These are phyloP conservation scores for Ophiocordyceps camponoti-saundersi DNA, from an alignment of 2,329 filamentous ascomycete species.

Conservation along the genomic window DNA sequence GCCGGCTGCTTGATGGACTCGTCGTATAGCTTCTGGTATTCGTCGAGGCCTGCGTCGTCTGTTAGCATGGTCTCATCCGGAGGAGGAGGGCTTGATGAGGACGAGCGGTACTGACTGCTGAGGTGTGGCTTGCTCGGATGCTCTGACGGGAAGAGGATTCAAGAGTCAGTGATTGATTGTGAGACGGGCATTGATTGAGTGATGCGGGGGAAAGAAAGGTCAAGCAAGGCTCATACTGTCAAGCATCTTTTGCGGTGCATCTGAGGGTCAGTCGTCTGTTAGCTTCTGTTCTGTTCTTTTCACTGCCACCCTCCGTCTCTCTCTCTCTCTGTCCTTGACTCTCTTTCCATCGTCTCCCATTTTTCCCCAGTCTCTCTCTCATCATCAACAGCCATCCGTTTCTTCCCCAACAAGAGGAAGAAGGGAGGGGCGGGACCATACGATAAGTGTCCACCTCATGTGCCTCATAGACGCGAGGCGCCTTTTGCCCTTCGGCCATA, in stretches of 20 bases:
- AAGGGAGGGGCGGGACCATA: conserved; percentile 19
- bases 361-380: no score
- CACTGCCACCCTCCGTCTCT: background rate
- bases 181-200: conserved; percentile 10
- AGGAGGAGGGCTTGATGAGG: background rate
- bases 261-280: conserved; percentile 17
- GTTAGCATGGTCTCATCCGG: background rate
- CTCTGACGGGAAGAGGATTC: conserved; percentile 34
- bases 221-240: conserved; percentile 38
- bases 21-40: conserved; percentile 52
- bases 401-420: background rate
- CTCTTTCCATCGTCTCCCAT: background rate
- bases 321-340: background rate
- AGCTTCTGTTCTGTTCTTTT: background rate
- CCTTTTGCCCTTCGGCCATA: conserved; percentile 28
- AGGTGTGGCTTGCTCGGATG: conserved; percentile 55
- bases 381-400: no score
- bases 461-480: conserved; percentile 51
- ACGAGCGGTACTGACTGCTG: conserved; percentile 29
- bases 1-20: conserved; percentile 83
- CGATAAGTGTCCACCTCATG: conserved; percentile 60
- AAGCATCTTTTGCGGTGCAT: conserved; percentile 50
- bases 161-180: no score
- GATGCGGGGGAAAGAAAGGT: background rate
- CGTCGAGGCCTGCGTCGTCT: conserved; percentile 33